phyloP scores from a whole-genome alignment of 2,329 filamentous ascomycete genomes.

The Talaromyces sp. region DNA sequence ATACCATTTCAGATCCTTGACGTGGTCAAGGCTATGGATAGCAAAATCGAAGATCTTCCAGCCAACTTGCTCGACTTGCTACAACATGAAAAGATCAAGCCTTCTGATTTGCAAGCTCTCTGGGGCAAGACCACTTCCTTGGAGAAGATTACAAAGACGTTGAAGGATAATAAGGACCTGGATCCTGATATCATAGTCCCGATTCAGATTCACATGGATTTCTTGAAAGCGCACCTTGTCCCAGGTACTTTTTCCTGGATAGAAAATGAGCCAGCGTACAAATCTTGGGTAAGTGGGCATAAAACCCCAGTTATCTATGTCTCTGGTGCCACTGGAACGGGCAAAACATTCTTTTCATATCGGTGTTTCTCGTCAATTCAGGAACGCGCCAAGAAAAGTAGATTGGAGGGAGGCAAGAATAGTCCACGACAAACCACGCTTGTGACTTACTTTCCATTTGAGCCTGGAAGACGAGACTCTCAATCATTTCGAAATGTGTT shows the following conservation, averaged over 20 bases:
- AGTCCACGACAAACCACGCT: constrained; percentile 9
- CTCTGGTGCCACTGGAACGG: constrained; percentile 4
- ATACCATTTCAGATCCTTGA: constrained; percentile 14
- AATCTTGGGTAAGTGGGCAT: constrained; percentile 5
- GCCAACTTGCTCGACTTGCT: constrained; percentile 2
- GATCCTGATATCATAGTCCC: constrained; percentile 5
- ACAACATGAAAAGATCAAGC: constrained; percentile 10
- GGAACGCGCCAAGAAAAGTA: neutral
- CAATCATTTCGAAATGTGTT: constrained; percentile 9
- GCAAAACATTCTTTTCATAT: constrained; percentile 10
- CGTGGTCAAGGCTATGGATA: constrained; percentile 1
- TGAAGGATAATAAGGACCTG: constrained; percentile 6
- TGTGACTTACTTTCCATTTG: constrained; percentile 8
- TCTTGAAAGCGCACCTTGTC: constrained; percentile 2
- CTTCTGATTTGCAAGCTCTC: constrained; percentile 9
- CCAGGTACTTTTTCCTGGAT: constrained; percentile 7
- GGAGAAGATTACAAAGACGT: neutral
- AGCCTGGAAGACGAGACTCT: constrained; percentile 5
- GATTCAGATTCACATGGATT: constrained; percentile 9
- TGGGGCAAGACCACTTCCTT: constrained; percentile 7
- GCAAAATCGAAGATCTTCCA: constrained; percentile 8
- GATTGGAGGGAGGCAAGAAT: constrained; percentile 6
- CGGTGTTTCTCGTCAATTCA: neutral
- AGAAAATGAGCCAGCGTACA: constrained; percentile 4
- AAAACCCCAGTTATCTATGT: constrained; percentile 10